Evolutionary conservation across 2,329 filamentous ascomycete species (phyloP), one percentile per base, ranked within the genome.

Genomic region (Verticillium nubilum): DNA sequence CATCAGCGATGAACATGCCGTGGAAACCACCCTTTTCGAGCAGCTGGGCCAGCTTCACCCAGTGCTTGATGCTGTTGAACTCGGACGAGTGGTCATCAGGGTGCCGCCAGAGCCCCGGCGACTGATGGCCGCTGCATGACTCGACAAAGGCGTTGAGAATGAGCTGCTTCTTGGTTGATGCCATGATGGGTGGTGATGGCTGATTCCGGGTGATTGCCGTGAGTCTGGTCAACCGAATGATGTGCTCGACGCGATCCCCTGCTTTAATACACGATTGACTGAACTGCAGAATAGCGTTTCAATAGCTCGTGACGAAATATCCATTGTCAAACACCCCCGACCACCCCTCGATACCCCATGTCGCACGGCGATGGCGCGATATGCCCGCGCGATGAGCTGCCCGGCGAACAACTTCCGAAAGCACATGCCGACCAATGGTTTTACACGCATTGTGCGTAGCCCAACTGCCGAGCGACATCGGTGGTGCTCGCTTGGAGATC

Each of bases 91-190:
- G 56, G 58, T 66, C 86, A 17, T 83, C 76, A 1, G 86, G 87
- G 64, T 90, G 86, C 52, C 80, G 77, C 86, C 86, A 78, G 13
- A 78, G 65, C 1, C 75, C 73, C 3, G 77, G 77, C 2, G 77
- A 78, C 62, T 80, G 77, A 60, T 81, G 79, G 3, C 77, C 77
- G 57, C 70, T 72, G 58, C 69, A 69, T 68, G 69, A 72, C 64
- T 72, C 72, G 6, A 77, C 75, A 60, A 78, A 78, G 0, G 75
- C 74, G 63, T 78, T 77, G 60, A 78, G 66, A 35, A 78, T 74
- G 50, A 77, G 64, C 55, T 69, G 69, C 64, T 76, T 77, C 64
- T 73, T 74, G 25, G 64, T n/a, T 10, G 52, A 29, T 13, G 52
- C 42, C 54, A 27, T 37, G 13, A 27, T 19, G 27, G 54, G 5